Evolutionary conservation across 139 green algal genomes (phyloP), one percentile per base, ranked within the genome.

Genomic region (Haematococcus sp.): DNA sequence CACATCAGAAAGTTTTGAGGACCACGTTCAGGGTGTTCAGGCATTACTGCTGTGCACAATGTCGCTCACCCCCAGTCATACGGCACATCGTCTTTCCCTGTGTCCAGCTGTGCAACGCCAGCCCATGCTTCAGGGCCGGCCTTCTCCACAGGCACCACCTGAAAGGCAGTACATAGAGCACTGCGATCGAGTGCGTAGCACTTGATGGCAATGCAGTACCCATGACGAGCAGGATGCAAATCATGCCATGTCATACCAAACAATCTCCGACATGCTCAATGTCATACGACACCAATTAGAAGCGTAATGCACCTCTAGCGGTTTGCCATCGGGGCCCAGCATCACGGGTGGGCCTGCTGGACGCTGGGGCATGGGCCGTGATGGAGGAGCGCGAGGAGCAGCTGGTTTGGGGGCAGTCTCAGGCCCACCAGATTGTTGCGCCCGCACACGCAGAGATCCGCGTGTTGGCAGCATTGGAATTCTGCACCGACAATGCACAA

Each of bases 91-190:
- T 34, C 49, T 19, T 86, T 77, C 30, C 87, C 87, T 17, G 71
- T 71, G 77, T 92, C 87, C 7, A 92, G 76, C 19, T 68, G 66
- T 33, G 88, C 86, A 19, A 92, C 81, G 5, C 86, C 88, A 7
- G 69, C 77, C 79, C 85, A 92, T 1, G 85, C 83, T n/a, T 89
- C 85, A 5, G 83, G 68, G 0, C 76, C 73, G 0, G 64, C 66
- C 3, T 76, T 79, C 74, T 85, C 79, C 46, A 88, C 68, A 1
- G 46, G 64, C 31, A 88, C 79, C 43, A 88, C 81, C 83, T 88
- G 76, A 34, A 61, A 32, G 33, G 13, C 33, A 3, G 4, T 27
- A 11, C 11, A 61, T 19, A 61, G 17, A 55, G 46, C 46, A 23
- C n/a, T n/a, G n/a, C n/a, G n/a, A n/a, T n/a, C n/a, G n/a, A n/a